These are phyloP conservation scores for Talaromyces nanjingensis DNA, from an alignment of 495 filamentous ascomycete genomes.

Conservation along the genomic window DNA sequence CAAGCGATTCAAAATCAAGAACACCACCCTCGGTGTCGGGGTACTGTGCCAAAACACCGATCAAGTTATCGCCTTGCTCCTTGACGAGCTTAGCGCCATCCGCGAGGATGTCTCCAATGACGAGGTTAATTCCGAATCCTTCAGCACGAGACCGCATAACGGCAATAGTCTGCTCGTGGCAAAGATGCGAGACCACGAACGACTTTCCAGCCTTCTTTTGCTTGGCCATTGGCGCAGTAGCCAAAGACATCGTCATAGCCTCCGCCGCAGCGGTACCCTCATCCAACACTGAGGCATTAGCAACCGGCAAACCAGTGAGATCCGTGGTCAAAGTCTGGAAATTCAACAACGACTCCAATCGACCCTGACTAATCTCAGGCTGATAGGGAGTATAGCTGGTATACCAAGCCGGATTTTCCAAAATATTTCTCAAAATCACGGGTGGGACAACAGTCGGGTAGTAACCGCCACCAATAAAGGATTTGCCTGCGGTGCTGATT, in stretches of 20 bases:
- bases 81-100: constrained; percentile 57
- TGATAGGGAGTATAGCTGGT: constrained; percentile 99
- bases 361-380: constrained; percentile 94
- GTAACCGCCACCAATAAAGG: constrained; percentile 84
- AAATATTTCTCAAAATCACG: constrained; percentile 89
- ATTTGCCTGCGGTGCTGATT: constrained; percentile 49
- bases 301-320: constrained; percentile 79
- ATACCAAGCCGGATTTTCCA: constrained; percentile 96
- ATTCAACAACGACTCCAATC: constrained; percentile 88
- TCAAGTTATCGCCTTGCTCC: constrained; percentile 70
- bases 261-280: constrained; percentile 94
- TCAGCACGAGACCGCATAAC: constrained; percentile 85
- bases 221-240: constrained; percentile 61
- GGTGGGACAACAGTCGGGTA: constrained; percentile 78
- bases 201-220: constrained; percentile 71
- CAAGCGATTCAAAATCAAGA: constrained; percentile 63
- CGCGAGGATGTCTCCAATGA: constrained; percentile 61
- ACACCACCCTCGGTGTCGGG: constrained; percentile 85
- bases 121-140: constrained; percentile 82
- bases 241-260: constrained; percentile 93
- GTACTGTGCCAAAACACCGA: constrained; percentile 92
- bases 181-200: constrained; percentile 73
- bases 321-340: constrained; percentile 95
- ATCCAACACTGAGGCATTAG: constrained; percentile 92
- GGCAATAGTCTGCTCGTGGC: constrained; percentile 85